These are phyloP conservation scores for Aspergillus sp. DNA, from an alignment of 2,329 filamentous ascomycete genomes.

Conservation along the genomic window DNA sequence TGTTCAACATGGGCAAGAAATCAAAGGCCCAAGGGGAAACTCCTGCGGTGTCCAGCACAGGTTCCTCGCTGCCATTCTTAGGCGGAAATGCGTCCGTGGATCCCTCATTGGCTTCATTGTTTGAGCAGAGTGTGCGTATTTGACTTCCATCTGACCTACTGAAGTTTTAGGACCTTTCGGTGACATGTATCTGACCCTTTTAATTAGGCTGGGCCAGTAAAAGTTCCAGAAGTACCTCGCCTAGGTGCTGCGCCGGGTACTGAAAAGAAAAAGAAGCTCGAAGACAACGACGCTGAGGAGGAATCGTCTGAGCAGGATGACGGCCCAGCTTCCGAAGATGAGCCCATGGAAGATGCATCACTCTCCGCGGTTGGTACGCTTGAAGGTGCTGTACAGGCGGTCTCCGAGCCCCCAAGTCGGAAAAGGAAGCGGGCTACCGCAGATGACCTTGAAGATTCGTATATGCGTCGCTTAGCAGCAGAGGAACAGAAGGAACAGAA, in stretches of 20 bases:
- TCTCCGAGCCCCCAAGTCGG: constrained; percentile 31
- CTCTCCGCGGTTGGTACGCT: constrained; percentile 47
- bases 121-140: constrained; percentile 68
- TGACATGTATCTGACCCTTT: constrained; percentile 10
- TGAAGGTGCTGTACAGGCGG: constrained; percentile 43
- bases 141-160: not conserved
- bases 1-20: constrained; percentile 35
- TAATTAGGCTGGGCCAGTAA: constrained; percentile 40
- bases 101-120: constrained; percentile 68
- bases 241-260: constrained; percentile 11
- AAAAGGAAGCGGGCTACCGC: constrained; percentile 57
- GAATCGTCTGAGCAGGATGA: constrained; percentile 28
- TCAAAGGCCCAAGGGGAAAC: constrained; percentile 30
- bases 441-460: constrained; percentile 46
- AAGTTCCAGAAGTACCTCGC: constrained; percentile 30
- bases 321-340: constrained; percentile 33
- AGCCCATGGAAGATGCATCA: constrained; percentile 45
- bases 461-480: constrained; percentile 45
- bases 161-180: not conserved
- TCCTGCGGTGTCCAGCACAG: constrained; percentile 7
- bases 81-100: constrained; percentile 66
- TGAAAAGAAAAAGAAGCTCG: constrained; percentile 21
- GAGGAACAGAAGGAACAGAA: constrained; percentile 41
- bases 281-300: constrained; percentile 28
- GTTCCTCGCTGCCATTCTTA: constrained; percentile 42